Evolutionary conservation across 2,329 filamentous ascomycete species (phyloP), one percentile per base, ranked within the genome.

Genomic region (Colletotrichum euphorbiae): DNA sequence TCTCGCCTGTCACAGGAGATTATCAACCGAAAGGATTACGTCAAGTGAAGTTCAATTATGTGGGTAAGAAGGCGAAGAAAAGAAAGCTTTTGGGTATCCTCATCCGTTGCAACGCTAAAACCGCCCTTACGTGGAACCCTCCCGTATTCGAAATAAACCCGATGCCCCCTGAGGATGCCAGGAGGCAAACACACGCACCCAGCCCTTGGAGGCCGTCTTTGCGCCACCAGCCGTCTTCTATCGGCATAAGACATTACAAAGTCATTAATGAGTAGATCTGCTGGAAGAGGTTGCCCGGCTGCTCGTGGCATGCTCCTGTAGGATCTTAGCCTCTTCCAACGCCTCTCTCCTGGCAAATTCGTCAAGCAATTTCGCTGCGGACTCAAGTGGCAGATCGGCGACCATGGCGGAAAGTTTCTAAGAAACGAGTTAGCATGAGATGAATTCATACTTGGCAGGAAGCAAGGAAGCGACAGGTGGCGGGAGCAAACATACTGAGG

Each of bases 371-470:
- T 70, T 71, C n/a, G 67, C 62, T 19, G 72, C 59, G 6, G 69
- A 70, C 42, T 73, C 73, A 6, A 74, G 70, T 12, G 73, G 73
- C 43, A 73, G 59, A 6, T 73, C 70, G 45, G 69, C 63, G 36
- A 74, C 70, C 40, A 71, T 67, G n/a, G 68, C 46, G 13, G 63
- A 57, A 12, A 73, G 56, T 21, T 72, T 42, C 70, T 72, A 19
- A n/a, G 40, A 21, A 45, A 2, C 11, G 33, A 15, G 54, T 70
- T n/a, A 67, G 62, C 55, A 59, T 9, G 13, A 36, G 17, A 42
- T 52, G 15, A n/a, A 31, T 17, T 42, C n/a, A 50, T 3, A 36
- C 2, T 31, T 17, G 7, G 28, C 24, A 31, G 8, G 24, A 52
- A n/a, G 11, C 24, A 36, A n/a, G 48, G 48, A 15, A n/a, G 24